Percentiles rank a stretch among this genome's conserved stretches.
These are phyloP conservation scores for Linanthus parryae DNA, from an alignment of 148 eudicot genomes.

Conservation along the genomic window DNA sequence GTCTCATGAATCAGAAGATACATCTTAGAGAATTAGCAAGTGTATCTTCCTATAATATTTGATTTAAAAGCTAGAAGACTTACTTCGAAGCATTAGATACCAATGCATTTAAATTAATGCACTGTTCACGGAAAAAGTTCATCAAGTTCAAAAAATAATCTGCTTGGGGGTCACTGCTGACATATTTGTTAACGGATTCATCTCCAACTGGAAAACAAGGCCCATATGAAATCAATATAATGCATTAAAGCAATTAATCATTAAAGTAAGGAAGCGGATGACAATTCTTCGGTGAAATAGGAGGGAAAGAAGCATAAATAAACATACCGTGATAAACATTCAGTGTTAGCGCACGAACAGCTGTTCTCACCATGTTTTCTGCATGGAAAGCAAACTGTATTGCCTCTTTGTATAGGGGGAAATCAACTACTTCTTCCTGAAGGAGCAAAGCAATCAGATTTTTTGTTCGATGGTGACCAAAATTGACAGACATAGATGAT, in stretches of 20 bases:
- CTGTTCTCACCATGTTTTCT: constrained; percentile 93
- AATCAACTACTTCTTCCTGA: constrained; percentile 74
- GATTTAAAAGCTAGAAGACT: constrained; percentile 22
- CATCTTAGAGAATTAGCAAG: constrained; percentile 16
- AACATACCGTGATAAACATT: constrained; percentile 96
- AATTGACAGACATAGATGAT: too few species aligned
- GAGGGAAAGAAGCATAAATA: background rate
- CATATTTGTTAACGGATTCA: constrained; percentile 74
- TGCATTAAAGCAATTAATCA: background rate
- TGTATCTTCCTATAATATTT: background rate
- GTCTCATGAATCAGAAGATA: constrained; percentile 18
- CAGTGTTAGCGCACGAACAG: constrained; percentile 92
- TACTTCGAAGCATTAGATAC: constrained; percentile 61
- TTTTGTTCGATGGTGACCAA: too few species aligned
- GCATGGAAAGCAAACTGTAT: constrained; percentile 88
- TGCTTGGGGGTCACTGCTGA: constrained; percentile 51
- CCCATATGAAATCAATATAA: constrained; percentile 7
- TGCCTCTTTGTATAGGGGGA: constrained; percentile 92
- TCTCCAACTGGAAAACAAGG: constrained; percentile 74
- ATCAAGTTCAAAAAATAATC: constrained; percentile 64
- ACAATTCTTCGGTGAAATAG: too few species aligned
- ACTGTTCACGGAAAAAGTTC: constrained; percentile 70
- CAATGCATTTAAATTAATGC: constrained; percentile 55
- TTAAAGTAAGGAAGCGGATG: background rate
- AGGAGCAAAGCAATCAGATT: constrained; percentile 4